Evolutionary conservation across 768 basidiomycete species (phyloP), one percentile per base, ranked within the genome.

Genomic region (Phaeotremella skinneri): DNA sequence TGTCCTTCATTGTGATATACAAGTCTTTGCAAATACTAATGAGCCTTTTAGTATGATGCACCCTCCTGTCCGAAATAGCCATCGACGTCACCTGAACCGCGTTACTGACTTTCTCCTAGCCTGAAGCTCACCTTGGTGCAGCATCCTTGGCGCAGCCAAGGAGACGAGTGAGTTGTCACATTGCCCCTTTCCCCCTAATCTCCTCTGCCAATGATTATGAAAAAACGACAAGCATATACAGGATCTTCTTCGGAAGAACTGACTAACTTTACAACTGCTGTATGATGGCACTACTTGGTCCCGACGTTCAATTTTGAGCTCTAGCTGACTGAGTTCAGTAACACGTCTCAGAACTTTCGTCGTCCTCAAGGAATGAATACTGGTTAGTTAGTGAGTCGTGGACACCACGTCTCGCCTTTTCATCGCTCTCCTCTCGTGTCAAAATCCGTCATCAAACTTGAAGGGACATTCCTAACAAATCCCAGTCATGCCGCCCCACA

Each of bases 211-310:
- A 70, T 68, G 73, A 74, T 74, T 74, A 72, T 57, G 61, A 39
- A 60, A 42, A 64, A 68, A 67, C 48, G 72, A 74, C 72, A 74
- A 74, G 72, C 72, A 74, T 74, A 74, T 74, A 62, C 69, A 74
- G 69, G 72, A 74, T 58, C 69, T 21, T 23, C 60, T 59, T 65
- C 61, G 62, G 60, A 23, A 21, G 69, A 63, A 63, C 52, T 67
- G 72, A 74, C 72, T 74, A 62, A 49, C 61, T 47, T 39, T 56
- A 59, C 60, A 59, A 63, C 61, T 63, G 37, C 57, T 62, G 72
- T 68, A 73, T 73, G 69, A 73, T 49, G 50, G 31, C 47, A 25
- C 62, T 27, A 29, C 34, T n/a, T 47, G 11, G 21, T 48, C 21
- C 45, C 17, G 17, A n/a, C 45, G 21, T 9, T 26, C n/a, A 9